These are phyloP conservation scores for Collybia mongolica DNA, from an alignment of 768 basidiomycete genomes.

Conservation along the genomic window DNA sequence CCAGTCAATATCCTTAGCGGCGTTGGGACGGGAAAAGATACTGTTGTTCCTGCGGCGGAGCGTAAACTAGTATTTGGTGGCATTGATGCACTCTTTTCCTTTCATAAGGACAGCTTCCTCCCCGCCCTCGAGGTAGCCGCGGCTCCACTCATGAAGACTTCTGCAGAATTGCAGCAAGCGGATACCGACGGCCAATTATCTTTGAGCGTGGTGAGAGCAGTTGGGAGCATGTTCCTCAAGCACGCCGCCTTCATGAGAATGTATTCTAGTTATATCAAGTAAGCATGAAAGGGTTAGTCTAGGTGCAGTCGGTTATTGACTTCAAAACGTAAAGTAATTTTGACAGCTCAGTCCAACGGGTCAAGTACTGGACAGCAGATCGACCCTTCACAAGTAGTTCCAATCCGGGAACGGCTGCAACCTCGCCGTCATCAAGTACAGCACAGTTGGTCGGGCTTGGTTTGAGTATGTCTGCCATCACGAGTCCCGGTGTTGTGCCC, in stretches of 20 bases:
- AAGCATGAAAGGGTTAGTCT: constrained; percentile 25
- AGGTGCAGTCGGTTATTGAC: background rate
- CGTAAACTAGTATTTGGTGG: constrained; percentile 91
- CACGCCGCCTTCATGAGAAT: constrained; percentile 99
- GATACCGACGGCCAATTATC: constrained; percentile 78
- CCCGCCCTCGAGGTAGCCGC: constrained; percentile 85
- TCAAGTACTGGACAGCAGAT: constrained; percentile 82
- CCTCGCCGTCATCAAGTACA: constrained; percentile 61
- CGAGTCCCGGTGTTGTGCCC: constrained; percentile 39
- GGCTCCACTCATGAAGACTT: constrained; percentile 57
- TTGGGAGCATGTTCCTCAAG: constrained; percentile 87
- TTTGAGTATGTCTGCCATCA: constrained; percentile 51
- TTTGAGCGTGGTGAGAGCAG: constrained; percentile 68
- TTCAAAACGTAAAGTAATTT: constrained; percentile 68
- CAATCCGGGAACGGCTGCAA: constrained; percentile 36
- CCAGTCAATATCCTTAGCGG: constrained; percentile 70
- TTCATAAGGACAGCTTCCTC: constrained; percentile 91
- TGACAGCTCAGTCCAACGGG: constrained; percentile 85
- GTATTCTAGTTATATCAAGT: constrained; percentile 99
- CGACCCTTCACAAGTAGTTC: constrained; percentile 36
- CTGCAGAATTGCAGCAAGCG: constrained; percentile 40
- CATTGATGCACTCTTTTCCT: constrained; percentile 84
- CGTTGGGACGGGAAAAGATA: constrained; percentile 75
- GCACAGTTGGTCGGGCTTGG: constrained; percentile 65
- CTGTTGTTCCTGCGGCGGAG: constrained; percentile 81